These are phyloP conservation scores for Oryza longistaminata DNA, from an alignment of 176 grass and related monocot species.

Conservation along the genomic window DNA sequence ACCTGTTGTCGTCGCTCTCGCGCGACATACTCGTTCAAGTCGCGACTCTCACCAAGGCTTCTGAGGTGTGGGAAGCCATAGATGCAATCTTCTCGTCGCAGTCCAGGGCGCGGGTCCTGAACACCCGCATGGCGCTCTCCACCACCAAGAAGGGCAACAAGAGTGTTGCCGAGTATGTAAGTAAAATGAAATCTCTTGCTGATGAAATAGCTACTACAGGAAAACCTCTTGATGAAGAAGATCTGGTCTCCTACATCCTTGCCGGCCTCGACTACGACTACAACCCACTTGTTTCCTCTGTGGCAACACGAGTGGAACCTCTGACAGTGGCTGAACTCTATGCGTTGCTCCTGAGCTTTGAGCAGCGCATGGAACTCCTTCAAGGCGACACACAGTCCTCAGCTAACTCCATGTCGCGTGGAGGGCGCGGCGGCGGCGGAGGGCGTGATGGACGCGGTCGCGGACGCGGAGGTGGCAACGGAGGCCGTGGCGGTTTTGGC, in stretches of 20 bases:
- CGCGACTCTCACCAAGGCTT: too few relatives aligned
- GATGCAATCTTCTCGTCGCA: too few relatives aligned
- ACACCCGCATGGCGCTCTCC: neutral
- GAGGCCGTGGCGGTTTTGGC: too few relatives aligned
- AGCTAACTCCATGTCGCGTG: neutral
- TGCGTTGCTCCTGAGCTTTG: neutral
- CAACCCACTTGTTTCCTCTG: neutral
- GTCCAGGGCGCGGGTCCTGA: neutral
- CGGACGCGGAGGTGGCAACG: too few relatives aligned
- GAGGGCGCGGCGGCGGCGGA: neutral
- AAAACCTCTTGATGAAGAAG: neutral
- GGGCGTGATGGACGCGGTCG: too few relatives aligned
- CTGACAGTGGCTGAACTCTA: neutral
- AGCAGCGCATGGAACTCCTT: neutral
- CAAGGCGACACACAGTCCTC: neutral
- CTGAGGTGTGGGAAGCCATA: too few relatives aligned
- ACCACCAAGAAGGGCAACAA: neutral
- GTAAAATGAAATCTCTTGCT: too few relatives aligned
- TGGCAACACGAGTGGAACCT: neutral
- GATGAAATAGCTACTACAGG: neutral
- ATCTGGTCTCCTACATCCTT: neutral
- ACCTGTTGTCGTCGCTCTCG: too few relatives aligned
- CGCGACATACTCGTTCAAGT: too few relatives aligned
- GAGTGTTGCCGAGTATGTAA: too few relatives aligned
- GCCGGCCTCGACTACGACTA: neutral